These are phyloP conservation scores for Secale cereale DNA, from an alignment of 176 grass and related monocot genomes.

Conservation along the genomic window DNA sequence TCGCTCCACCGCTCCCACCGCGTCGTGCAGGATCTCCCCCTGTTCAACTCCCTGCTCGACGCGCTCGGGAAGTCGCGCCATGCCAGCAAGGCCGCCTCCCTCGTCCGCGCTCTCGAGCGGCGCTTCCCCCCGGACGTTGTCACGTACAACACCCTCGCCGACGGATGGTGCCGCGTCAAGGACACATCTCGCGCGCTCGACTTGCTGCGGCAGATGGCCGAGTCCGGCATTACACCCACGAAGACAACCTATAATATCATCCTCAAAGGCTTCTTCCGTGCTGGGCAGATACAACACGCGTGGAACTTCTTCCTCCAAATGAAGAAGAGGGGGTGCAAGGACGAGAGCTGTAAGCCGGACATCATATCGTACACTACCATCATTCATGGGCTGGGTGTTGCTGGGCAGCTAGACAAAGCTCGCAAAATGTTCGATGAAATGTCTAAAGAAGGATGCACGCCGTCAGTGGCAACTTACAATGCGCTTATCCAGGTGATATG, in stretches of 20 bases:
- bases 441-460: slow-evolving; percentile 52
- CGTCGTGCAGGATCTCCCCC: slow-evolving; percentile 48
- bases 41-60: slow-evolving; percentile 86
- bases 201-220: slow-evolving; percentile 73
- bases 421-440: slow-evolving; percentile 82
- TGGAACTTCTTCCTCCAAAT: slow-evolving; percentile 86
- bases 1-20: slow-evolving; percentile 64
- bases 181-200: slow-evolving; percentile 78
- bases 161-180: slow-evolving; percentile 88
- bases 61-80: slow-evolving; percentile 68
- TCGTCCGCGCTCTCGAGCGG: slow-evolving; percentile 49
- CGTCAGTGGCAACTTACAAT: slow-evolving; percentile 71
- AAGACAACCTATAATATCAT: slow-evolving; percentile 87
- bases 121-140: slow-evolving; percentile 68
- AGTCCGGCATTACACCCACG: slow-evolving; percentile 69
- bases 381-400: slow-evolving; percentile 63
- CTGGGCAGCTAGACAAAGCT: slow-evolving; percentile 57
- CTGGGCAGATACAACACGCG: slow-evolving; percentile 61
- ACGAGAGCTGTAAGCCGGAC: slow-evolving; percentile 56
- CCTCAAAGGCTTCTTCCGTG: slow-evolving; percentile 85
- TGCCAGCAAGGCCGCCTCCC: slow-evolving; percentile 71
- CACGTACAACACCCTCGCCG: slow-evolving; percentile 80
- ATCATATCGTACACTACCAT: slow-evolving; percentile 84
- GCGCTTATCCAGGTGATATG: slow-evolving; percentile 86
- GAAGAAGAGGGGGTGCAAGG: slow-evolving; percentile 66